These are phyloP conservation scores for Conidiobolus incongruus DNA, from an alignment of 371 early-diverging fungal genomes.

Conservation along the genomic window DNA sequence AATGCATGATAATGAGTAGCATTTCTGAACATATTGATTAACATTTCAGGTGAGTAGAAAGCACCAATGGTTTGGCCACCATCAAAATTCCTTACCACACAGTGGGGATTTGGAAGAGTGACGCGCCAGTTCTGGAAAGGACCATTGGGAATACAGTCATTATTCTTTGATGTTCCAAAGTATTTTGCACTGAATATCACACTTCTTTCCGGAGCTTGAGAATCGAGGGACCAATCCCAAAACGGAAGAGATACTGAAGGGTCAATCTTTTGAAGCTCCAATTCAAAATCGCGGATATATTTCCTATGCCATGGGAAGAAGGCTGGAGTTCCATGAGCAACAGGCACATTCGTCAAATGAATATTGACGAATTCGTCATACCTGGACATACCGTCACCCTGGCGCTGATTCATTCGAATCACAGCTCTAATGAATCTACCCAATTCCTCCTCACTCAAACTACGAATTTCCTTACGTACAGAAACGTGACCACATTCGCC, in stretches of 20 bases:
- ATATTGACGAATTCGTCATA: neutral
- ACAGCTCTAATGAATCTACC: neutral
- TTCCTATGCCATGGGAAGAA: constrained; percentile 7
- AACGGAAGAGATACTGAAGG: constrained; percentile 3
- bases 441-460: neutral
- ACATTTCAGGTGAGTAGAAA: constrained; percentile 15
- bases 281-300: constrained; percentile 2
- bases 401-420: neutral
- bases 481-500: too few species aligned
- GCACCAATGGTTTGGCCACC: constrained; percentile 10
- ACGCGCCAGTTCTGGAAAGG: neutral
- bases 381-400: neutral
- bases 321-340: constrained; percentile 4
- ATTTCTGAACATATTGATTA: constrained; percentile 10
- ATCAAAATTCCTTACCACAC: constrained; percentile 12
- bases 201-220: constrained; percentile 6
- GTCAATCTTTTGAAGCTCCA: constrained; percentile 3
- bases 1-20: constrained; percentile 8
- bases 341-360: neutral
- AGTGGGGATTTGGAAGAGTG: constrained; percentile 4
- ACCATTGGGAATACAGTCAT: too few species aligned
- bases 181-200: too few species aligned
- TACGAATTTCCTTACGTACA: neutral
- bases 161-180: too few species aligned
- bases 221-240: constrained; percentile 16